Evolutionary conservation across 2,329 filamentous ascomycete genomes (phyloP).

Genomic region (Sporothrix brasiliensis): DNA sequence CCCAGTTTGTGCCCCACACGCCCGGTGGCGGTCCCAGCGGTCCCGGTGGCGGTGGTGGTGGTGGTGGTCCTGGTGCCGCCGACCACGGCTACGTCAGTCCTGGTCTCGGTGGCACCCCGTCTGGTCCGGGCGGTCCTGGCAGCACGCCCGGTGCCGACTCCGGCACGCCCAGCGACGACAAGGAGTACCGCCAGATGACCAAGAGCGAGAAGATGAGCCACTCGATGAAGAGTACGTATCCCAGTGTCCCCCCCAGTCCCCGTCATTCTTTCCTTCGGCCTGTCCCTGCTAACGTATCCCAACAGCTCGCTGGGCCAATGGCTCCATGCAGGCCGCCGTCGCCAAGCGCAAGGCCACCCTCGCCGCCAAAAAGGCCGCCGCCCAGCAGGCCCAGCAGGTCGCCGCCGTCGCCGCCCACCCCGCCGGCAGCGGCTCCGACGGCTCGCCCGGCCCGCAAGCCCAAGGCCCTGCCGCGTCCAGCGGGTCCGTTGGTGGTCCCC

Average conservation of each 20-base stretch:
- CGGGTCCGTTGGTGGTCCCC: background rate
- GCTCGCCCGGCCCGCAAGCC: conserved; percentile 7
- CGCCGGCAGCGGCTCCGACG: background rate
- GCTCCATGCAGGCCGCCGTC: conserved; percentile 63
- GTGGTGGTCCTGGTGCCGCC: background rate
- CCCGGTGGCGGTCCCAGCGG: background rate
- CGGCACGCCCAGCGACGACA: conserved; percentile 42
- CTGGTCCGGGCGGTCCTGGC: background rate
- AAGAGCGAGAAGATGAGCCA: conserved; percentile 69
- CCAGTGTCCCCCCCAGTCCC: no score
- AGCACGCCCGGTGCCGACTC: conserved; percentile 15
- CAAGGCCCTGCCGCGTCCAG: background rate
- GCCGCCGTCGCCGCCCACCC: background rate
- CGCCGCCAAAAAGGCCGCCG: conserved; percentile 56
- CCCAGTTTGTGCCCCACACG: conserved; percentile 34
- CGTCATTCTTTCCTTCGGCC: background rate
- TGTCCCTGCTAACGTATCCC: conserved; percentile 23
- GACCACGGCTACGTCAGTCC: conserved; percentile 17
- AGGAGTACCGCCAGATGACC: conserved; percentile 64
- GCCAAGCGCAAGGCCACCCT: conserved; percentile 63
- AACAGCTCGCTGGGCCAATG: conserved; percentile 61
- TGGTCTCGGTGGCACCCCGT: background rate
- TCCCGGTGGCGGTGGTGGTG: background rate
- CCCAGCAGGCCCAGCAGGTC: conserved; percentile 36
- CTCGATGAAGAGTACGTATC: conserved; percentile 63